Percentiles rank a stretch among this genome's conserved stretches.
phyloP scores from a whole-genome alignment of 257 asterid species.

The Solanum corneliomulleri region DNA sequence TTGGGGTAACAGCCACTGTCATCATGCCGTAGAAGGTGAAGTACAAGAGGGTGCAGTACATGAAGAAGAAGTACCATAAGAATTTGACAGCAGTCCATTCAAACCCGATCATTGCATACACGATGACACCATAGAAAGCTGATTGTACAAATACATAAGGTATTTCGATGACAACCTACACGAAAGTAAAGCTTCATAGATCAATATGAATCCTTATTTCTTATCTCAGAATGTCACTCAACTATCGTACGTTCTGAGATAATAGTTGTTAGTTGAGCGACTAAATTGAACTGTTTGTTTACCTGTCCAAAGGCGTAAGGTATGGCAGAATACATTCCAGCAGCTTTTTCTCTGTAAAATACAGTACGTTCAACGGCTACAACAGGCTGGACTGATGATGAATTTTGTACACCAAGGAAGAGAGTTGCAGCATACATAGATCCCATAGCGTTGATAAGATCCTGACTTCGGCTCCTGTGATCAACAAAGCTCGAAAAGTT shows the following conservation, averaged over 20 bases:
- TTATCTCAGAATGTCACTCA: not conserved
- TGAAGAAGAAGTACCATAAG: not conserved
- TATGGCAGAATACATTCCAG: conserved; percentile 1
- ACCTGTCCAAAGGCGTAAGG: not conserved
- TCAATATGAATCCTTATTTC: not conserved
- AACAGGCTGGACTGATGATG: not conserved
- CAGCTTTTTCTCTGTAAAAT: not conserved
- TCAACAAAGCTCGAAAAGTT: not conserved
- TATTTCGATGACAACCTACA: conserved; percentile 33
- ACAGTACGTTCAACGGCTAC: not conserved
- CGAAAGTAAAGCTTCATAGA: not conserved
- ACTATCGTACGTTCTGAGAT: not conserved
- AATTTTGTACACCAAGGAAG: not conserved
- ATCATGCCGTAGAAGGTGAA: not conserved
- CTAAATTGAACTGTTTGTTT: not conserved
- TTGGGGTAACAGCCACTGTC: not conserved
- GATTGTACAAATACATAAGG: conserved; percentile 41
- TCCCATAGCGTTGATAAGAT: not conserved
- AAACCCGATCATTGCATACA: conserved; percentile 36
- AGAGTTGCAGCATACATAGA: not conserved
- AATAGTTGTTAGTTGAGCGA: not conserved
- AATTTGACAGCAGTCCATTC: conserved; percentile 24
- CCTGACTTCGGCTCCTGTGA: not conserved
- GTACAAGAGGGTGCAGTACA: not conserved
- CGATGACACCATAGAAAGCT: conserved; percentile 10